phyloP scores from a whole-genome alignment of 75 land plant species.

The Cryptomeria japonica region DNA sequence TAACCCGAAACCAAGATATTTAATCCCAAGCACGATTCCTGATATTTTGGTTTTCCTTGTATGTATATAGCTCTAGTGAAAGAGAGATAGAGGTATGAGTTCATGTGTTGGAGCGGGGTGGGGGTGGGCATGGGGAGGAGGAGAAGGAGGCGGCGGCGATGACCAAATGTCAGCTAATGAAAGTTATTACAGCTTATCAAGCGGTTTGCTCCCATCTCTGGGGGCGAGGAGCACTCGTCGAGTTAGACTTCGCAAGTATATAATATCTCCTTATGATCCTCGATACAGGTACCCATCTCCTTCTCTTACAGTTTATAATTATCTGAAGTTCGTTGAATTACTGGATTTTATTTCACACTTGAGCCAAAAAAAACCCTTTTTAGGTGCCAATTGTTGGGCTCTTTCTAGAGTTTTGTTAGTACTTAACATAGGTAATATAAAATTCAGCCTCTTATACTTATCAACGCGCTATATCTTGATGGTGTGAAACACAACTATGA shows the following conservation, averaged over 20 bases:
- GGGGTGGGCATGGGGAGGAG: neutral
- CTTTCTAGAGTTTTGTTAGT: too few relatives aligned
- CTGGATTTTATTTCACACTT: too few relatives aligned
- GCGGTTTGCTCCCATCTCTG: conserved; percentile 26
- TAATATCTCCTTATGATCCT: conserved; percentile 30
- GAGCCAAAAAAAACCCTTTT: too few relatives aligned
- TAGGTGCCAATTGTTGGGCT: too few relatives aligned
- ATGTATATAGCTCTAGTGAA: too few relatives aligned
- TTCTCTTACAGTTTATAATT: neutral
- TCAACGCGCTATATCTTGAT: too few relatives aligned
- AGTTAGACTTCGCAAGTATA: conserved; percentile 26
- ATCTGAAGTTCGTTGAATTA: neutral
- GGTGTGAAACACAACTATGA: too few relatives aligned
- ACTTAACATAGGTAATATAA: too few relatives aligned
- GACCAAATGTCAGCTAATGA: conserved; percentile 25
- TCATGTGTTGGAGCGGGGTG: neutral
- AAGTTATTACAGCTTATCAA: conserved; percentile 35
- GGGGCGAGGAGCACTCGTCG: conserved; percentile 31
- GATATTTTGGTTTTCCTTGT: neutral
- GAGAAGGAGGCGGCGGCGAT: neutral
- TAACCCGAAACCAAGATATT: too few relatives aligned
- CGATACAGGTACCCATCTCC: conserved; percentile 21
- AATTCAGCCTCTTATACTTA: too few relatives aligned
- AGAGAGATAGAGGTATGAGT: neutral
- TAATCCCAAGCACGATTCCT: too few relatives aligned